Evolutionary conservation across 2,329 filamentous ascomycete species (phyloP).

Genomic region (Ramularia collo-cygni): DNA sequence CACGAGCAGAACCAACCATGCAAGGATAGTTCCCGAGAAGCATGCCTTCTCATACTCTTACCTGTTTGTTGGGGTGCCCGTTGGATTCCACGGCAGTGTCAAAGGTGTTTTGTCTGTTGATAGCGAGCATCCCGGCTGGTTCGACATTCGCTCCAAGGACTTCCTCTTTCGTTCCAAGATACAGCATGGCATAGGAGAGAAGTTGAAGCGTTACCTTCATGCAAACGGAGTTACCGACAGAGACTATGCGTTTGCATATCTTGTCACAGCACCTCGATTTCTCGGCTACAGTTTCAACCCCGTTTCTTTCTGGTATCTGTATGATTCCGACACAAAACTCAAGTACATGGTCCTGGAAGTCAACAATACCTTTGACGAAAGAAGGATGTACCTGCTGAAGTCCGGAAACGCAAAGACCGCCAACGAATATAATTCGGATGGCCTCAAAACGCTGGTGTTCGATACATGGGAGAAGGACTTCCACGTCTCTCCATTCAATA

Average conservation of each 20-base stretch:
- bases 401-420: conserved; percentile 22
- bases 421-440: conserved; percentile 4
- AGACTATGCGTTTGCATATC: conserved; percentile 60
- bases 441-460: conserved; percentile 31
- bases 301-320: conserved; percentile 74
- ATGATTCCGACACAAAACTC: conserved; percentile 51
- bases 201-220: conserved; percentile 54
- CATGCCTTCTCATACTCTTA: conserved; percentile 67
- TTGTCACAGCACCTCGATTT: conserved; percentile 64
- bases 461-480: conserved; percentile 63
- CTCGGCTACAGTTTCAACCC: conserved; percentile 68
- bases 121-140: conserved; percentile 43
- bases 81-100: conserved; percentile 53
- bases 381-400: conserved; percentile 58
- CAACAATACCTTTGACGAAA: conserved; percentile 70
- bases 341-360: conserved; percentile 64
- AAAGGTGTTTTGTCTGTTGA: conserved; percentile 45
- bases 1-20: conserved; percentile 59
- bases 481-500: conserved; percentile 70
- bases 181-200: conserved; percentile 52
- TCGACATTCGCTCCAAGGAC: conserved; percentile 52
- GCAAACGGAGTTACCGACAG: conserved; percentile 51
- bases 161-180: conserved; percentile 53
- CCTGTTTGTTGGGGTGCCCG: conserved; percentile 60
- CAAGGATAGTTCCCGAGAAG: conserved; percentile 58